Evolutionary conservation across 129 eudicot genomes (phyloP), one percentile per base, ranked within the genome.

Genomic region (Flaveria brownii): DNA sequence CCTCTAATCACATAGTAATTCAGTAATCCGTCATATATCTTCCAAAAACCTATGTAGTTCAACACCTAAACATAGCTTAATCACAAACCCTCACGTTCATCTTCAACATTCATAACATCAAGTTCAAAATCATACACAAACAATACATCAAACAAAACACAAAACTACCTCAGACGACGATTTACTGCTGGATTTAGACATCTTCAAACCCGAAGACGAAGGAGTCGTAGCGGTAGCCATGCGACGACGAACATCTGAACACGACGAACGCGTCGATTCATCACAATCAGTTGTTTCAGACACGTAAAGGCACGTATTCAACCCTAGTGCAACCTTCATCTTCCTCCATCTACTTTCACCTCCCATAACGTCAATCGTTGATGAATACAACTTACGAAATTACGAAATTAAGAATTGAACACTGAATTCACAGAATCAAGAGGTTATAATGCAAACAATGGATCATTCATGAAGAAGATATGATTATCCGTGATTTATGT

Each of bases 291-390:
- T 50, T 8, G 87, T 88, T 62, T 82, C 83, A 20, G 93, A 85
- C 2, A 84, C 67, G 60, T 84, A 82, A 10, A 88, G 75, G 41
- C 96, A 93, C 52, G 88, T 80, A 60, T 88, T 88, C 55, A 86
- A 54, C 16, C 90, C 91, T 41, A 93, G 55, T 47, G 95, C 96
- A 57, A 86, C 72, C 84, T 86, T 92, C 25, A 84, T 83, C 82
- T 92, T 92, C 77, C 88, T 87, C 98, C 98, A 92, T 88, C 83
- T 88, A 75, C 96, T 92, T 11, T 74, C 86, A 70, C 83, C 83
- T 65, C 82, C 72, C 83, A 84, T 72, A 43, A 25, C 26, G 33
- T 1, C 2, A 20, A 42, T 42, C 28, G 43, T 73, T 16, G 61
- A 41, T 69, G 7, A 17, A 69, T 66, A 30, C 36, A 36, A 36